These are phyloP conservation scores for Apophysomyces ossiformis DNA, from an alignment of 371 early-diverging fungal genomes.

Conservation along the genomic window DNA sequence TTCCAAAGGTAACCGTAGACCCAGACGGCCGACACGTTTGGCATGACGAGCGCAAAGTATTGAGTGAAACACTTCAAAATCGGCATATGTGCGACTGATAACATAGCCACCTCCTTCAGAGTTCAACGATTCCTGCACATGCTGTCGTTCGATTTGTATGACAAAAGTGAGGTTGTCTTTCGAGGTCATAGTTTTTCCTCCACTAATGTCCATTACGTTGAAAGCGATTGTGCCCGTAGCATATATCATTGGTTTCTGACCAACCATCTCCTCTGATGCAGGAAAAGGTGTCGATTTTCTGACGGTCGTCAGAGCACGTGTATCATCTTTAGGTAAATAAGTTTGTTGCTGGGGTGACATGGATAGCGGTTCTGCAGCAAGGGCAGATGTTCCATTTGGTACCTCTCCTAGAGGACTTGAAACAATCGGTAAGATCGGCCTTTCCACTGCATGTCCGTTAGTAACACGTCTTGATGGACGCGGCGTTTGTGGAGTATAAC, in stretches of 20 bases:
- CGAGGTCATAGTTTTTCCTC: conserved; percentile 11
- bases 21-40: conserved; percentile 28
- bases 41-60: conserved; percentile 40
- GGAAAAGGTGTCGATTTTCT: neutral
- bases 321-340: neutral
- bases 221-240: conserved; percentile 43
- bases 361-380: neutral
- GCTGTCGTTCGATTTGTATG: conserved; percentile 53
- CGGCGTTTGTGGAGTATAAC: neutral
- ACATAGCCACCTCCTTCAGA: conserved; percentile 59
- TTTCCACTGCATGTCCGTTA: neutral
- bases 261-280: conserved; percentile 6
- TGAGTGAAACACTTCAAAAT: conserved; percentile 50
- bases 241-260: conserved; percentile 33
- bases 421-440: neutral
- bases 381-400: neutral
- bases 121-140: conserved; percentile 30
- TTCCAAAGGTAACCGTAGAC: conserved; percentile 42
- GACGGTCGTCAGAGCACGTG: neutral
- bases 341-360: neutral
- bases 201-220: conserved; percentile 51
- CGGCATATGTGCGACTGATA: conserved; percentile 47
- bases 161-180: conserved; percentile 40
- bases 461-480: neutral
- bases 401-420: neutral